Percentiles rank a stretch among this genome's conserved stretches.
phyloP scores from a whole-genome alignment of 257 asterid species.

The Verbena officinalis region DNA sequence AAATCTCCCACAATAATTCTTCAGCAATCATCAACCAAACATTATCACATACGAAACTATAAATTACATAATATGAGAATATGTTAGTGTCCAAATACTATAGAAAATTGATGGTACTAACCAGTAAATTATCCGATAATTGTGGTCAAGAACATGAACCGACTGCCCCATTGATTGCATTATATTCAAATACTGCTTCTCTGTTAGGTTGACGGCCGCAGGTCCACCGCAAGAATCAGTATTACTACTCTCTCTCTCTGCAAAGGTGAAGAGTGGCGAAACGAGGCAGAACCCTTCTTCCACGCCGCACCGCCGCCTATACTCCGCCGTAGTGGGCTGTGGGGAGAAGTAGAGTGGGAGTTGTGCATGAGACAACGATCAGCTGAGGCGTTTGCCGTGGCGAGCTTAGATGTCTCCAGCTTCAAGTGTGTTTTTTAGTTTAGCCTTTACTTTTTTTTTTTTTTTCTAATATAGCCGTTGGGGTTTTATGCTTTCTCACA shows the following conservation, averaged over 20 bases:
- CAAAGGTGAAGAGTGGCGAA: conserved; percentile 79
- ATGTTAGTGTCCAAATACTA: conserved; percentile 17
- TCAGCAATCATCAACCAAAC: conserved; percentile 20
- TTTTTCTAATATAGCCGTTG: too few relatives aligned
- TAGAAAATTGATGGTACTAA: conserved; percentile 41
- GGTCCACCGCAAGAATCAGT: conserved; percentile 43
- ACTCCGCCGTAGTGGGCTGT: conserved; percentile 51
- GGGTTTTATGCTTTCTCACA: too few relatives aligned
- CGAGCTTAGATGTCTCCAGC: conserved; percentile 73
- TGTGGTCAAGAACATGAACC: conserved; percentile 78
- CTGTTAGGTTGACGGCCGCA: conserved; percentile 65
- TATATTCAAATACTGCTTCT: conserved; percentile 79
- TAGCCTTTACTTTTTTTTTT: too few relatives aligned
- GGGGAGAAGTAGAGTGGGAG: conserved; percentile 91
- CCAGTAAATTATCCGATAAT: conserved; percentile 75
- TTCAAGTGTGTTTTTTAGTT: too few relatives aligned
- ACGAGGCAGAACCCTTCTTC: conserved; percentile 73
- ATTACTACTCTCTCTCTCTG: conserved; percentile 68
- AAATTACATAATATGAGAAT: not conserved
- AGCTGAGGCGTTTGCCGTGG: conserved; percentile 60
- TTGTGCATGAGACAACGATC: conserved; percentile 54
- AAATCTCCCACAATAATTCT: not conserved
- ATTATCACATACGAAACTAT: not conserved
- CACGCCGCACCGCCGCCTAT: conserved; percentile 44
- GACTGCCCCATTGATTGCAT: conserved; percentile 97